Conservation (phyloP, 768 basidiomycete species). For the Panellus pusillus region DNA sequence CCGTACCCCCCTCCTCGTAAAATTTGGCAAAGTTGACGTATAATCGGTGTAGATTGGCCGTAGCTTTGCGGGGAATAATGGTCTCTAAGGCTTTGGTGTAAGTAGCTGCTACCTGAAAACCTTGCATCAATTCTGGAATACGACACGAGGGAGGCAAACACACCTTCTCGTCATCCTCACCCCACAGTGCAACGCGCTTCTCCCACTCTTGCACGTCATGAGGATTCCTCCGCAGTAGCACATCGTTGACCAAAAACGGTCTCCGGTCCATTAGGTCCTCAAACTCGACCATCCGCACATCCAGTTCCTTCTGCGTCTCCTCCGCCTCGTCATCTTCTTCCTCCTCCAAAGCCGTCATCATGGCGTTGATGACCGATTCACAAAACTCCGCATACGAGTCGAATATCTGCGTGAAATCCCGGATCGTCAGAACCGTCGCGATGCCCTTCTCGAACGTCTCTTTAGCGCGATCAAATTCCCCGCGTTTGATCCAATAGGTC, state of each 20-base stretch:
- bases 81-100: slow-evolving; percentile 89
- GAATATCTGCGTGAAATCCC: slow-evolving; percentile 98
- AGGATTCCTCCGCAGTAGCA: slow-evolving; percentile 87
- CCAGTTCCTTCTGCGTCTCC: slow-evolving; percentile 82
- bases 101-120: slow-evolving; percentile 80
- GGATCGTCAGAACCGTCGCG: slow-evolving; percentile 81
- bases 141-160: slow-evolving; percentile 7
- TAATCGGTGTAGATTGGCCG: slow-evolving; percentile 84
- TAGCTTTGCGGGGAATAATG: slow-evolving; percentile 84
- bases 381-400: slow-evolving; percentile 95
- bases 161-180: slow-evolving; percentile 91
- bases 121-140: not conserved
- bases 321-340: slow-evolving; percentile 82
- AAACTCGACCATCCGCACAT: slow-evolving; percentile 86
- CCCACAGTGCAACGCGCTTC: slow-evolving; percentile 92
- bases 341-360: slow-evolving; percentile 84
- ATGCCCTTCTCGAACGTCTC: slow-evolving; percentile 88
- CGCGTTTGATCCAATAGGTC: slow-evolving; percentile 98
- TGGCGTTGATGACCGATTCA: slow-evolving; percentile 82
- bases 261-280: slow-evolving; percentile 93
- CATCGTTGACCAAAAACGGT: slow-evolving; percentile 96
- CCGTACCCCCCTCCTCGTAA: slow-evolving; percentile 92
- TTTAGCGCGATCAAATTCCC: slow-evolving; percentile 90
- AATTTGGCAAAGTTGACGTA: slow-evolving; percentile 97
- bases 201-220: slow-evolving; percentile 99